Percentiles rank a stretch among this genome's conserved stretches.
These are phyloP conservation scores for Posidonia australis DNA, from an alignment of 106 monocot genomes.

Conservation along the genomic window DNA sequence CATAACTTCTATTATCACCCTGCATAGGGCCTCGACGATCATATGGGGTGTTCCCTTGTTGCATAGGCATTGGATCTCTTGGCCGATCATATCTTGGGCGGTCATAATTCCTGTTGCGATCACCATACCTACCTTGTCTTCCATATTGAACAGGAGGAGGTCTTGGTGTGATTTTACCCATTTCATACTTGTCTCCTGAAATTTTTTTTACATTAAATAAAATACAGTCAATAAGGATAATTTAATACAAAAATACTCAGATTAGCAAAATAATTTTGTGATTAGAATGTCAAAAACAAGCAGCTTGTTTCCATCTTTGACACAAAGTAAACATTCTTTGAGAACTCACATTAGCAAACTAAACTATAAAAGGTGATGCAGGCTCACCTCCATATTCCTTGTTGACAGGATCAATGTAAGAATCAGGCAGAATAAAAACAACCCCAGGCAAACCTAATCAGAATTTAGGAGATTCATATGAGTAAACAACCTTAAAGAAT, in stretches of 20 bases:
- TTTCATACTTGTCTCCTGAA: slow-evolving; percentile 93
- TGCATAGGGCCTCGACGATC: slow-evolving; percentile 13
- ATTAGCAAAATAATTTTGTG: too few relatives aligned
- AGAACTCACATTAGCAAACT: background rate
- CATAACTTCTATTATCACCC: slow-evolving; percentile 29
- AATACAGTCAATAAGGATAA: too few relatives aligned
- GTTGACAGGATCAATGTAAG: slow-evolving; percentile 90
- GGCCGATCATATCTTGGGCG: slow-evolving; percentile 42
- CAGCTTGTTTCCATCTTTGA: too few relatives aligned
- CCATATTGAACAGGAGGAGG: slow-evolving; percentile 83
- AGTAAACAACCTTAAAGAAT: background rate
- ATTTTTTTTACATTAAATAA: background rate
- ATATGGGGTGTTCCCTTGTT: slow-evolving; percentile 27
- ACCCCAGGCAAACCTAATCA: slow-evolving; percentile 85
- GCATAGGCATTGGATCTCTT: slow-evolving; percentile 20
- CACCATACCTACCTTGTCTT: slow-evolving; percentile 45
- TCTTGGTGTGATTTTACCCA: slow-evolving; percentile 84
- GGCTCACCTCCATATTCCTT: slow-evolving; percentile 92
- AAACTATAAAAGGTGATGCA: background rate
- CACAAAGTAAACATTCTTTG: too few relatives aligned
- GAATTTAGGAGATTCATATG: slow-evolving; percentile 2
- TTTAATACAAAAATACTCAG: too few relatives aligned
- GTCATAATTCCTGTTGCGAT: slow-evolving; percentile 51
- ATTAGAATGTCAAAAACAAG: too few relatives aligned
- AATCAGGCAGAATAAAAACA: slow-evolving; percentile 93